phyloP scores from a whole-genome alignment of 2,329 filamentous ascomycete genomes.

The Sporothrix brunneoviolacea region DNA sequence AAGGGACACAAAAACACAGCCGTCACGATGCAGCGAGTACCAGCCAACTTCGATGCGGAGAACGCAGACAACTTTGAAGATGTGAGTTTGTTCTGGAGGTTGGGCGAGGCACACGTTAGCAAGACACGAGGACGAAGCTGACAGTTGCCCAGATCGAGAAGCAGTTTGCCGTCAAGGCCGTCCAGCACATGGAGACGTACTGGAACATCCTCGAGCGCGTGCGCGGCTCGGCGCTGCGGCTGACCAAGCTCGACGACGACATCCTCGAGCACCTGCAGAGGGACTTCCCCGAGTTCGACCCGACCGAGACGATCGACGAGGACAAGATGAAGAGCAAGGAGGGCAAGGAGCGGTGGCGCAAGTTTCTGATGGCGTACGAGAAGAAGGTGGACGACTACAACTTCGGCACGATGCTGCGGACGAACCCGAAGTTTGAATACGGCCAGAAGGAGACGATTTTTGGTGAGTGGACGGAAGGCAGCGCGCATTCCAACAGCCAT shows the following conservation, averaged over 20 bases:
- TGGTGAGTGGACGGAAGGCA: conserved; percentile 43
- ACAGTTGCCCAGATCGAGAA: conserved; percentile 77
- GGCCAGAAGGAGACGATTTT: conserved; percentile 87
- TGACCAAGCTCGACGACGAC: conserved; percentile 92
- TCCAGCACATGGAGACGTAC: conserved; percentile 95
- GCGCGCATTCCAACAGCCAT: background rate
- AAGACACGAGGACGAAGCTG: background rate
- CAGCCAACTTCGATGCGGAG: conserved; percentile 55
- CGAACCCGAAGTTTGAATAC: conserved; percentile 74
- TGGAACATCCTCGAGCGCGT: conserved; percentile 92
- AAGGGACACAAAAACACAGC: conserved; percentile 11
- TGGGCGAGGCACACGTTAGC: too few relatives aligned
- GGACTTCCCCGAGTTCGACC: conserved; percentile 90
- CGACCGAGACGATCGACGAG: conserved; percentile 73
- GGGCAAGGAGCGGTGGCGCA: conserved; percentile 91
- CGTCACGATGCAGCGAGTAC: conserved; percentile 27
- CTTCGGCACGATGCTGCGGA: conserved; percentile 89
- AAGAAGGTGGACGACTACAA: conserved; percentile 96
- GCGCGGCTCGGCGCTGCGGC: conserved; percentile 76
- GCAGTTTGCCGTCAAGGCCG: conserved; percentile 97
- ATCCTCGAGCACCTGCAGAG: conserved; percentile 83
- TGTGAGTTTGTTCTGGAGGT: too few relatives aligned
- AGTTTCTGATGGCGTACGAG: conserved; percentile 90
- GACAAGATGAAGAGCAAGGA: conserved; percentile 95
- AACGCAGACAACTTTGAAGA: conserved; percentile 49